Evolutionary conservation across 768 basidiomycete species (phyloP).

Genomic region (Phylloporus rhodoxanthus): DNA sequence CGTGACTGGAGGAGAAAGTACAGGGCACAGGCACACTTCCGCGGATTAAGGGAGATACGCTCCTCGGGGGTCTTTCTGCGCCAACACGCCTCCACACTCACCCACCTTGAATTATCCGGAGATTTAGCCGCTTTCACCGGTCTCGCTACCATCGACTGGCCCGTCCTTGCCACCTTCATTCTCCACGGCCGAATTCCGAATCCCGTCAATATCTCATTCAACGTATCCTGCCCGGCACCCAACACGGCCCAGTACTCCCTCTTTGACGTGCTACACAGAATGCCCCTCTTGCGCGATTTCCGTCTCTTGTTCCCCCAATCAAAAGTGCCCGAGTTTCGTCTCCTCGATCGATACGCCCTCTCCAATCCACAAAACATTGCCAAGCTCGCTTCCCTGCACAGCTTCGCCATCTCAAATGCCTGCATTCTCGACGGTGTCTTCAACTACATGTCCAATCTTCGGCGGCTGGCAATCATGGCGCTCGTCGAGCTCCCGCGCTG

Average conservation of each 20-base stretch:
- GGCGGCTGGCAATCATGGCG: constrained; percentile 28
- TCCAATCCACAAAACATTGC: constrained; percentile 18
- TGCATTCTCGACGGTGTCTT: constrained; percentile 27
- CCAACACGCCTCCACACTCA: constrained; percentile 25
- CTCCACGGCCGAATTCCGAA: constrained; percentile 29
- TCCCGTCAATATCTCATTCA: constrained; percentile 12
- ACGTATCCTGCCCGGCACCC: constrained; percentile 3
- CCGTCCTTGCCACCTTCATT: constrained; percentile 24
- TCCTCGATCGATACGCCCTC: constrained; percentile 21
- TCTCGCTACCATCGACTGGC: constrained; percentile 30
- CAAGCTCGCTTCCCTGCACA: constrained; percentile 31
- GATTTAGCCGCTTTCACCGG: constrained; percentile 24
- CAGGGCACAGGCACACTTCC: constrained; percentile 27
- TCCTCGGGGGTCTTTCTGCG: constrained; percentile 28
- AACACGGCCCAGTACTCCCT: neutral
- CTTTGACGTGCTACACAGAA: constrained; percentile 28
- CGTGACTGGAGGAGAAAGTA: constrained; percentile 34
- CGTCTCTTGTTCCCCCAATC: constrained; percentile 30
- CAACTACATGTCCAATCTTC: constrained; percentile 26
- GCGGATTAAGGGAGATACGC: constrained; percentile 26
- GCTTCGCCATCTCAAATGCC: constrained; percentile 33
- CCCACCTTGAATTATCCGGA: constrained; percentile 30
- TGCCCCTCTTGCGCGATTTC: constrained; percentile 28
- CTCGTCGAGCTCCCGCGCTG: constrained; percentile 33
- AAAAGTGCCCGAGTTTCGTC: constrained; percentile 21